phyloP scores from a whole-genome alignment of 805 yeast species.

The Hanseniaspora lachancei region DNA sequence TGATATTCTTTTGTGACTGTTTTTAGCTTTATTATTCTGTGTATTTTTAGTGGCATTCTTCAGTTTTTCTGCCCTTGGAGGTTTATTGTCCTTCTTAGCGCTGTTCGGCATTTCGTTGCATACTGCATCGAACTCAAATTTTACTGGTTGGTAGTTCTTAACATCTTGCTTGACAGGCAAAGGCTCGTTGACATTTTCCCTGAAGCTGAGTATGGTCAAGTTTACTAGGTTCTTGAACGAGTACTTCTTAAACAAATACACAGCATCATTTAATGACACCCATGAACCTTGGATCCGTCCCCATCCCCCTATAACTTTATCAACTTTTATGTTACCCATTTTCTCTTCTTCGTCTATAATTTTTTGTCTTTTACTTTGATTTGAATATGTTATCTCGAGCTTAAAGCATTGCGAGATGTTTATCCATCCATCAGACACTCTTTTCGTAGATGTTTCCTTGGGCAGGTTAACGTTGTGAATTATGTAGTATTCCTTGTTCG shows the following conservation, averaged over 20 bases:
- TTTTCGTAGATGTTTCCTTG: slow-evolving; percentile 46
- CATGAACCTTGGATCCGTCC: slow-evolving; percentile 80
- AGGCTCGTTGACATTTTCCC: slow-evolving; percentile 35
- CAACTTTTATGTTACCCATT: slow-evolving; percentile 41
- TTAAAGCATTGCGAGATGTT: slow-evolving; percentile 74
- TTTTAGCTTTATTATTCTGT: slow-evolving; percentile 15
- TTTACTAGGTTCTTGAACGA: slow-evolving; percentile 39
- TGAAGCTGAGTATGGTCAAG: slow-evolving; percentile 40
- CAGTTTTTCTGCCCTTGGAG: slow-evolving; percentile 14
- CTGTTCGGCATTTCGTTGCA: background rate
- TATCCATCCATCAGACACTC: slow-evolving; percentile 87
- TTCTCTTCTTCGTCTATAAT: slow-evolving; percentile 65
- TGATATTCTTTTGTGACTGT: slow-evolving; percentile 15
- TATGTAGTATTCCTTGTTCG: slow-evolving; percentile 5
- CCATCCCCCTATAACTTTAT: slow-evolving; percentile 75
- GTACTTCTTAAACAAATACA: slow-evolving; percentile 40
- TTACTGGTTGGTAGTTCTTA: slow-evolving; percentile 21
- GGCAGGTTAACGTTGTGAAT: slow-evolving; percentile 19
- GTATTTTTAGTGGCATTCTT: slow-evolving; percentile 21
- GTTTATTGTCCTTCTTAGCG: background rate
- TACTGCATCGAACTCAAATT: slow-evolving; percentile 4
- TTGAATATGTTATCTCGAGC: slow-evolving; percentile 47
- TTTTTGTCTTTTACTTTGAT: slow-evolving; percentile 67
- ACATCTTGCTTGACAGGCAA: slow-evolving; percentile 27
- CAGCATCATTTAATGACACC: slow-evolving; percentile 61